phyloP scores from a whole-genome alignment of 768 basidiomycete species.

The Russula brevipes region DNA sequence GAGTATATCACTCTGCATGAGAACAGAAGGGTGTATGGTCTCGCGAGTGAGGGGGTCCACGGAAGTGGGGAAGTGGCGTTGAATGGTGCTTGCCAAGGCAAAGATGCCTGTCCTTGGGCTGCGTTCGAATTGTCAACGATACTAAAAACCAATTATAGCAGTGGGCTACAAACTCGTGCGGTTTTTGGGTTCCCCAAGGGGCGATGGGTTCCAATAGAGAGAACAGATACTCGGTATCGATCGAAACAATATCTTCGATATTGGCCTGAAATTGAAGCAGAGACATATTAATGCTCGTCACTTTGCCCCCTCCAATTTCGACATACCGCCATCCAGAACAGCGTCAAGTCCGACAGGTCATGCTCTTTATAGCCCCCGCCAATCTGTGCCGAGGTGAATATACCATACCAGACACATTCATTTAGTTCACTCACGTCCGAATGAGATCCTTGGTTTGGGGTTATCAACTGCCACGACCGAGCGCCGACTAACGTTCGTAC shows the following conservation, averaged over 20 bases:
- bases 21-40: constrained; percentile 18
- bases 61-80: constrained; percentile 11
- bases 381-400: constrained; percentile 38
- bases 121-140: background rate
- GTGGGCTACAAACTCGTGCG: constrained; percentile 48
- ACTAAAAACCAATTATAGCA: background rate
- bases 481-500: constrained; percentile 15
- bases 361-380: constrained; percentile 67
- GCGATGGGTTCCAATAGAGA: constrained; percentile 47
- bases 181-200: constrained; percentile 56
- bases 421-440: constrained; percentile 31
- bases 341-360: constrained; percentile 59
- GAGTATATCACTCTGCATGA: constrained; percentile 10
- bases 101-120: constrained; percentile 37
- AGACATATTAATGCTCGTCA: constrained; percentile 5
- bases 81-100: constrained; percentile 1
- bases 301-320: background rate
- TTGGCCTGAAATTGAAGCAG: constrained; percentile 41
- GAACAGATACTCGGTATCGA: constrained; percentile 51
- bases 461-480: constrained; percentile 1
- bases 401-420: constrained; percentile 23
- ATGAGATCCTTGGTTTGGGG: constrained; percentile 28
- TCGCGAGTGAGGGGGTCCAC: constrained; percentile 15
- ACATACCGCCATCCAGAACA: constrained; percentile 61
- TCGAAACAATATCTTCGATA: constrained; percentile 47